Conservation (phyloP, 805 yeast genomes). For the Myxozyma melibiosi region DNA sequence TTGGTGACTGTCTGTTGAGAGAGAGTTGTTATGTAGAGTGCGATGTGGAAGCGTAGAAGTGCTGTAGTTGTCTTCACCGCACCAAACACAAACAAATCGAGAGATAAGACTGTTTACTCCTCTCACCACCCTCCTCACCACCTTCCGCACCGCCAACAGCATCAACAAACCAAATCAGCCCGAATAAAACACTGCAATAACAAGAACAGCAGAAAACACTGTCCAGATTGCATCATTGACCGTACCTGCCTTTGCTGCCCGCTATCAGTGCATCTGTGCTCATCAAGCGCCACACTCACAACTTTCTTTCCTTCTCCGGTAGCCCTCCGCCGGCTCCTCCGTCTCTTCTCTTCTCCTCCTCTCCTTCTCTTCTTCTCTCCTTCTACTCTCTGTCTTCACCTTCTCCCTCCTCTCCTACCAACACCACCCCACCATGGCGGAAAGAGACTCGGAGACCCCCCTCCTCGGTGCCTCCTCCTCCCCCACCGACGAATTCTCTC, state of each 20-base stretch:
- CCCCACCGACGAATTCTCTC: conserved; percentile 30
- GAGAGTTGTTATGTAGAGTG: too few relatives aligned
- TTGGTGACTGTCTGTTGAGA: too few relatives aligned
- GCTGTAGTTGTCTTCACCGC: neutral
- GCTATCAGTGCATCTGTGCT: too few relatives aligned
- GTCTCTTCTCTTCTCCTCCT: neutral
- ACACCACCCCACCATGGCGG: conserved; percentile 1
- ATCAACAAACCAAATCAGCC: too few relatives aligned
- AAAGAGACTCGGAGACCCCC: conserved; percentile 15
- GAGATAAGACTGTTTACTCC: neutral
- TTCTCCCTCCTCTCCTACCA: neutral
- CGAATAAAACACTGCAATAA: too few relatives aligned
- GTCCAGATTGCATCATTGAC: too few relatives aligned
- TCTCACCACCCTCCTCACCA: neutral
- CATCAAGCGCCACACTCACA: too few relatives aligned
- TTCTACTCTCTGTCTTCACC: neutral
- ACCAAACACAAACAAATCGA: neutral
- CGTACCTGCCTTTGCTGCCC: too few relatives aligned
- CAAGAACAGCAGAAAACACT: too few relatives aligned
- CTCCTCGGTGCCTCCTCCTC: conserved; percentile 3
- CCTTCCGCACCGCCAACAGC: too few relatives aligned
- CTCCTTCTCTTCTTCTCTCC: neutral
- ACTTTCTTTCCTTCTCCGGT: neutral
- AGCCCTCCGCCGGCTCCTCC: neutral
- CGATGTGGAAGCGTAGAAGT: too few relatives aligned